phyloP scores from a whole-genome alignment of 1,139 yeast genomes.

The Candida mesenterica region DNA sequence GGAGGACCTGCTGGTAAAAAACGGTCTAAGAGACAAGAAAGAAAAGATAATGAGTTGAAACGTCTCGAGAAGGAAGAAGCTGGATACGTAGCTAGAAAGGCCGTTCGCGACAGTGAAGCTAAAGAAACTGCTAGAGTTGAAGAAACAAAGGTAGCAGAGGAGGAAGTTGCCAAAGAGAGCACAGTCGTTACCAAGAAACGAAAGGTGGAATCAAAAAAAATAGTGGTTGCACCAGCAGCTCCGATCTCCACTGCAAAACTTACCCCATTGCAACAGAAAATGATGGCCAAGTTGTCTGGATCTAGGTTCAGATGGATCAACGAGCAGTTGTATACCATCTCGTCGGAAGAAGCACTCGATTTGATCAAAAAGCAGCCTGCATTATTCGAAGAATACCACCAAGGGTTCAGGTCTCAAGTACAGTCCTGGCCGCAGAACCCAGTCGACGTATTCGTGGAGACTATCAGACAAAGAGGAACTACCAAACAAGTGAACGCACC shows the following conservation, averaged over 20 bases:
- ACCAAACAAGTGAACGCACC: conserved; percentile 82
- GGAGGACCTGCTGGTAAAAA: conserved; percentile 37
- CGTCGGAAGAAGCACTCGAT: conserved; percentile 72
- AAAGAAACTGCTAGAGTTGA: conserved; percentile 10
- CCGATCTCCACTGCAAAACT: conserved; percentile 44
- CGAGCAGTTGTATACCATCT: conserved; percentile 85
- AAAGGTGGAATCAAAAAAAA: conserved; percentile 4
- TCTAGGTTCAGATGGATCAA: conserved; percentile 97
- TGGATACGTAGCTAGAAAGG: conserved; percentile 16
- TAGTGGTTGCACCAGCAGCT: conserved; percentile 10
- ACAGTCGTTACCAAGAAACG: conserved; percentile 9
- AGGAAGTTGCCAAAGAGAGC: conserved; percentile 3
- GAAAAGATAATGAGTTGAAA: conserved; percentile 24
- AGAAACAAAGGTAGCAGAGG: conserved; percentile 15
- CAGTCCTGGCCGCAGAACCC: conserved; percentile 99
- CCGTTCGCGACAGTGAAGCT: conserved; percentile 2
- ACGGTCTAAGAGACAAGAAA: conserved; percentile 30
- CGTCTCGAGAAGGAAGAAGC: conserved; percentile 25
- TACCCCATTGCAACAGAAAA: conserved; percentile 91
- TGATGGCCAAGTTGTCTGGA: conserved; percentile 93
- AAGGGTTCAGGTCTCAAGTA: conserved; percentile 92
- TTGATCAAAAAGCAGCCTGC: conserved; percentile 80
- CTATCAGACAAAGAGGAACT: conserved; percentile 57
- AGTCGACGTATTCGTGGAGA: conserved; percentile 79
- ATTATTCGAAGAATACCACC: conserved; percentile 90